A percentile compares a stretch with the other conserved stretches of the same genome.
Evolutionary conservation across 2,329 filamentous ascomycete genomes (phyloP).

Genomic region (Claviceps humidiphila): DNA sequence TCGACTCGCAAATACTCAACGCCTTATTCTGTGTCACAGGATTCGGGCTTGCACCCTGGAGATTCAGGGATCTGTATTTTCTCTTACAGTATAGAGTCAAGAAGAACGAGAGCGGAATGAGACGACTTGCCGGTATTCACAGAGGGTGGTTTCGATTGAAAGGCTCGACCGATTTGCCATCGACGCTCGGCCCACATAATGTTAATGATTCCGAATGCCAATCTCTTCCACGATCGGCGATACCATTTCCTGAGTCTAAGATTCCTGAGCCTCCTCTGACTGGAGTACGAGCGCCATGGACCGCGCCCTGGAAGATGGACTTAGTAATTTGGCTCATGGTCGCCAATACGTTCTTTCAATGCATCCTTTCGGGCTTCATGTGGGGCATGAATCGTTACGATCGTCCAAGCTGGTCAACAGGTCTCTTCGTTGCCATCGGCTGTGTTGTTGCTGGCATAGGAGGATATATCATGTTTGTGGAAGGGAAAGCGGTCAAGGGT

Average conservation of each 20-base stretch:
- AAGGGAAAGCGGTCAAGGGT: constrained; percentile 58
- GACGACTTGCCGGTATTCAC: constrained; percentile 61
- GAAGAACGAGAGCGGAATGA: constrained; percentile 42
- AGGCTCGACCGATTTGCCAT: constrained; percentile 47
- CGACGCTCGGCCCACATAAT: constrained; percentile 38
- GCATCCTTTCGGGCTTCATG: constrained; percentile 64
- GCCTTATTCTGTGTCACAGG: constrained; percentile 77
- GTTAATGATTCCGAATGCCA: constrained; percentile 27
- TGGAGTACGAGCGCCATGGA: constrained; percentile 53
- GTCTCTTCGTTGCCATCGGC: constrained; percentile 62
- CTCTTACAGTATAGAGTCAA: constrained; percentile 49
- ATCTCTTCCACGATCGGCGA: constrained; percentile 20
- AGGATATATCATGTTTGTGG: constrained; percentile 56
- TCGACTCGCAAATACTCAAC: constrained; percentile 66
- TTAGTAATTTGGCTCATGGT: constrained; percentile 68
- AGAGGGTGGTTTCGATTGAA: constrained; percentile 61
- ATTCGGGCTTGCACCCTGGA: constrained; percentile 75
- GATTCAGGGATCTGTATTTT: constrained; percentile 67
- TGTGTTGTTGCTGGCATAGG: constrained; percentile 55
- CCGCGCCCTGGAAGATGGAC: constrained; percentile 62
- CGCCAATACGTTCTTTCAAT: constrained; percentile 67
- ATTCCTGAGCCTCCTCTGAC: constrained; percentile 58
- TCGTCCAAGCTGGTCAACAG: constrained; percentile 68
- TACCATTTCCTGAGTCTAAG: constrained; percentile 52
- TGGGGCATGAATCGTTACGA: constrained; percentile 63